phyloP scores from a whole-genome alignment of 495 filamentous ascomycete species.

The Xylaria sp. region DNA sequence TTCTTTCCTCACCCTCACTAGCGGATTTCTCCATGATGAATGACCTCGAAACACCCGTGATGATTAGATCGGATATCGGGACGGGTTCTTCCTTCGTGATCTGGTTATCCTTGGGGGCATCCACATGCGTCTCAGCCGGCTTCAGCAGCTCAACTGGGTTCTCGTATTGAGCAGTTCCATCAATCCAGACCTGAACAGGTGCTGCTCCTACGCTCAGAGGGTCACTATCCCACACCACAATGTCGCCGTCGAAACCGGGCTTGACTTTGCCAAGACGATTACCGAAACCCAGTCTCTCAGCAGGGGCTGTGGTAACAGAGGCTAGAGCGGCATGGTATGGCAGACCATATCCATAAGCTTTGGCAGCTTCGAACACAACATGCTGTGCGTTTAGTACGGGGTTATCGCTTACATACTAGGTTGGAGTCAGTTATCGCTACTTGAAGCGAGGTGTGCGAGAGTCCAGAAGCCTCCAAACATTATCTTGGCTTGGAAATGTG shows the following conservation, averaged over 20 bases:
- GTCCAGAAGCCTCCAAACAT: not conserved
- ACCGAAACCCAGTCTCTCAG: slow-evolving; percentile 63
- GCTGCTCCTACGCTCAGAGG: slow-evolving; percentile 66
- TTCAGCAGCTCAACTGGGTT: slow-evolving; percentile 51
- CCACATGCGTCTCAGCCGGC: slow-evolving; percentile 37
- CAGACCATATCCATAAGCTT: slow-evolving; percentile 65
- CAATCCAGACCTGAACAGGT: slow-evolving; percentile 69
- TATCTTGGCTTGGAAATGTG: not conserved
- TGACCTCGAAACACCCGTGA: slow-evolving; percentile 55
- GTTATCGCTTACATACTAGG: slow-evolving; percentile 42
- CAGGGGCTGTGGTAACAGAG: slow-evolving; percentile 66
- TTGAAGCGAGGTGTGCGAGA: not conserved
- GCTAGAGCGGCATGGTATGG: slow-evolving; percentile 66
- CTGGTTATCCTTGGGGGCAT: slow-evolving; percentile 38
- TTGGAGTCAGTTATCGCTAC: not conserved
- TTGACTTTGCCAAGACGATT: slow-evolving; percentile 67
- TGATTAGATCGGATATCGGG: slow-evolving; percentile 47
- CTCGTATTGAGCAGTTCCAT: slow-evolving; percentile 62
- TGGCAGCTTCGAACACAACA: slow-evolving; percentile 65
- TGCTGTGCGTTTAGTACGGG: slow-evolving; percentile 60
- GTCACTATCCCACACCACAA: slow-evolving; percentile 72
- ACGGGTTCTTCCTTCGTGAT: slow-evolving; percentile 45
- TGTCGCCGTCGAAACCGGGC: slow-evolving; percentile 68
- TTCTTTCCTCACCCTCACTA: not conserved
- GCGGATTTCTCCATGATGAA: slow-evolving; percentile 37